Base-by-base conservation (phyloP, 1,284 basidiomycete genomes). In the Cryptococcus deneoformans region DNA sequence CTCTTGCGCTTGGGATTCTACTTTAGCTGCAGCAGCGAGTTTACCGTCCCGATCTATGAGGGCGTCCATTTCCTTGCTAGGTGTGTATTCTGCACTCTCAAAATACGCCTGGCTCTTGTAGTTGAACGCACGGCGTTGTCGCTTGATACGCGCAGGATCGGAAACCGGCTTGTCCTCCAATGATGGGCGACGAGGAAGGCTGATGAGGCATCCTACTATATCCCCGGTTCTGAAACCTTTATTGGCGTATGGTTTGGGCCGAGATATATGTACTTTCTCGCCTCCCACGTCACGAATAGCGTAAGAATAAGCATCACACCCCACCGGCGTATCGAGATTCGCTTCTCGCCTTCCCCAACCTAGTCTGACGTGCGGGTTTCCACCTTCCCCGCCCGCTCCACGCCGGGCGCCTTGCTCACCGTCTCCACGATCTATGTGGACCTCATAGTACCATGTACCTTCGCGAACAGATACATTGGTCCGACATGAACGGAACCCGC, bases 51-150 rank as follows among this genome's bases (percentile, higher is more conserved):
- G 69, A 46, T 91, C 89, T 81, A 92, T 86, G 60, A 94, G 83
- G 36, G 85, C 82, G 34, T 85, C 83, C 96, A 99, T 99, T 79
- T 99, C 96, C 73, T 94, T 95, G n/a, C 84, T 86, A 57, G 87
- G 85, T 1, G 87, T 79, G 73, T 97, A 98, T 76, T 99, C 95
- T 64, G 92, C 82, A 62, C 87, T 87, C 77, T 99, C 96, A 74
- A 97, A 98, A 74, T 96, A 95, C 61, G 92, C 87, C 76, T 95
- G 92, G n/a, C 90, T 90, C 76, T 94, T 94, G 80, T 92, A 92
- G 57, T 91, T 88, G 71, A 99, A 95, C 2, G 94, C 86, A 54
- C 94, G 88, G 52, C 93, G 87, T 73, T 91, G 89, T 53, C 93
- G 85, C 65, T 87, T 85, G 59, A 94, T 79, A 64, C 86, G 85